Evolutionary conservation across 2,329 filamentous ascomycete species (phyloP).

Genomic region (Pseudopyrenochaeta lycopersici): DNA sequence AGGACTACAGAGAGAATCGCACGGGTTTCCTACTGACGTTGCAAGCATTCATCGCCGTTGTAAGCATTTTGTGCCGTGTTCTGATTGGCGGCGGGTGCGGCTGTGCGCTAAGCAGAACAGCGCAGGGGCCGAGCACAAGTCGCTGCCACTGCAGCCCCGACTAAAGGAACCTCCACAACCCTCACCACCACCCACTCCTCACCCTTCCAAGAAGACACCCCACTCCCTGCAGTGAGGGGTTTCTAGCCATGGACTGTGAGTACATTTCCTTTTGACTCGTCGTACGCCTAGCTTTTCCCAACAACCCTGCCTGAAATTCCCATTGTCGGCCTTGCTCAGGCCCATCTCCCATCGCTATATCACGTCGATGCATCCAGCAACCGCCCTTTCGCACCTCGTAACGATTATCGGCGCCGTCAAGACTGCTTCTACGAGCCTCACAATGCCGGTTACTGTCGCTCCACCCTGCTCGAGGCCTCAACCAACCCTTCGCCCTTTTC

Average conservation of each 20-base stretch:
- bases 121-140: neutral
- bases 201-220: conserved; percentile 37
- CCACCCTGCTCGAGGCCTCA: conserved; percentile 30
- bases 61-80: conserved; percentile 20
- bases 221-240: conserved; percentile 50
- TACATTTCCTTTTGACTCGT: conserved; percentile 49
- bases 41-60: conserved; percentile 19
- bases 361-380: conserved; percentile 41
- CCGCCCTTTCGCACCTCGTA: conserved; percentile 23
- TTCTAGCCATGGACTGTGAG: conserved; percentile 69
- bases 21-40: conserved; percentile 24
- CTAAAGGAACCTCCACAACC: conserved; percentile 31
- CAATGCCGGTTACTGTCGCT: conserved; percentile 19
- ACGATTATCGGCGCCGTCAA: conserved; percentile 16
- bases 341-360: conserved; percentile 47
- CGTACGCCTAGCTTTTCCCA: conserved; percentile 26
- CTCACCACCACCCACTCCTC: conserved; percentile 42
- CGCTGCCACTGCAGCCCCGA: conserved; percentile 17
- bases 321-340: conserved; percentile 38
- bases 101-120: conserved; percentile 8
- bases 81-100: conserved; percentile 30
- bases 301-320: conserved; percentile 26
- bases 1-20: conserved; percentile 11
- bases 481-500: conserved; percentile 32
- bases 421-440: conserved; percentile 20